Evolutionary conservation across 306 rosid genomes (phyloP), one percentile per base, ranked within the genome.

Genomic region (Ziziphus jujuba): DNA sequence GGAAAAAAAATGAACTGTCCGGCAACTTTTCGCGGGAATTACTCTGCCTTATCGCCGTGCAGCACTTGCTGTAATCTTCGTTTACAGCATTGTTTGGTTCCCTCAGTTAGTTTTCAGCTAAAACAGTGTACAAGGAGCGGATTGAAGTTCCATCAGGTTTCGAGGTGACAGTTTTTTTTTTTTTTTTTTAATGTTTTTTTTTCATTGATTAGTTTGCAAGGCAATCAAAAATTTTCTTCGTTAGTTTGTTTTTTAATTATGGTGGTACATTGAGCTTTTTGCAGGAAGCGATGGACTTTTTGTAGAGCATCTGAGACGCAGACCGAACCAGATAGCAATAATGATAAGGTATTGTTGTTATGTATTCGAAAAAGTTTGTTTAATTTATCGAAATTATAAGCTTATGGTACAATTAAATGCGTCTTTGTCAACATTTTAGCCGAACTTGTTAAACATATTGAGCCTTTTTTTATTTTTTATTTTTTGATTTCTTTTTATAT

Each of bases 31-130:
- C 84, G 89, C 51, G 78, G 87, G 72, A 87, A 77, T 62, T 61
- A 72, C 63, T 49, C 84, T 61, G 84, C 91, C 63, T 56, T 78
- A 13, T 85, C 84, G 28, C 88, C 66, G 50, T 87, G 87, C 70
- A 77, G 86, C 73, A 87, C 84, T 71, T 87, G 96, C 81, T 82
- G 75, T 23, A 72, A 84, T 78, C 73, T 86, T 75, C 91, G 84
- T 34, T 84, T 82, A 50, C 90, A 77, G 51, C 82, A 86, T 5
- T 73, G 23, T 48, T 75, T 72, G 2, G 63, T 75, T 75, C 57
- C 71, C 52, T 73, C 81, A 8, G n/a, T 19, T 51, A 72, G 69
- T 45, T 77, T 63, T 49, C 74, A 55, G 61, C 59, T 52, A 14
- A 72, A 78, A n/a, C 81, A 74, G 43, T 35, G 67, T 71, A 77